phyloP scores from a whole-genome alignment of 345 rosid species.

The Luvunga scandens region DNA sequence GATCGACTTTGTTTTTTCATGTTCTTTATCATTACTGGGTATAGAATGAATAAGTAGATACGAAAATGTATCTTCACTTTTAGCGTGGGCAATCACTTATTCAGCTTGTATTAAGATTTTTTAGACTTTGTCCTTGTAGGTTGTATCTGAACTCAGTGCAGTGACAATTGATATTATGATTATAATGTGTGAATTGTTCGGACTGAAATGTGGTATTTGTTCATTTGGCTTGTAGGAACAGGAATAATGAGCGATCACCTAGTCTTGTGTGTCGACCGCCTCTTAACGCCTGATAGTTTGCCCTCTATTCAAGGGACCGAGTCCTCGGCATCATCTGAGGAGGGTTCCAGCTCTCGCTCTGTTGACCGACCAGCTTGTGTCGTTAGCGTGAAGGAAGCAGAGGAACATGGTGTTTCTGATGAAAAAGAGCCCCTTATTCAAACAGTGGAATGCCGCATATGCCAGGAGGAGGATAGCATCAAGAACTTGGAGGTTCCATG shows the following conservation, averaged over 20 bases:
- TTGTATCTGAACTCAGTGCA: background rate
- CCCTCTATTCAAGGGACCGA: slow-evolving; percentile 25
- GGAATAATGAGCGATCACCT: slow-evolving; percentile 70
- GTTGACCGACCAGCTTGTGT: slow-evolving; percentile 31
- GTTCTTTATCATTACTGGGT: background rate
- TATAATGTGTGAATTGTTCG: background rate
- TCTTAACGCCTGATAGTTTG: slow-evolving; percentile 42
- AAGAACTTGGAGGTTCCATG: slow-evolving; percentile 85
- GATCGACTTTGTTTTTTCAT: background rate
- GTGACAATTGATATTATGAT: slow-evolving; percentile 5
- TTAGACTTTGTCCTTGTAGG: background rate
- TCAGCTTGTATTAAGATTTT: background rate
- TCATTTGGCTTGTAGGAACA: slow-evolving; percentile 7
- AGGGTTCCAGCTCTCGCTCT: slow-evolving; percentile 32
- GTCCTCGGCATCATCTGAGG: slow-evolving; percentile 34
- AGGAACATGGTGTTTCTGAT: slow-evolving; percentile 23
- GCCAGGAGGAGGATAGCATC: slow-evolving; percentile 88
- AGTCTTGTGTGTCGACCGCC: slow-evolving; percentile 65
- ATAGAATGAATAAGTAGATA: background rate
- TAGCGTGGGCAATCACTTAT: background rate
- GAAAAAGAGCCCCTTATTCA: slow-evolving; percentile 75
- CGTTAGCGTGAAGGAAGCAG: slow-evolving; percentile 29
- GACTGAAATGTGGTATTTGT: background rate
- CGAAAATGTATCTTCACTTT: background rate
- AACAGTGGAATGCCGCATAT: slow-evolving; percentile 84